Conservation (phyloP, 1,139 yeast species). For the Hansenula anomala region DNA sequence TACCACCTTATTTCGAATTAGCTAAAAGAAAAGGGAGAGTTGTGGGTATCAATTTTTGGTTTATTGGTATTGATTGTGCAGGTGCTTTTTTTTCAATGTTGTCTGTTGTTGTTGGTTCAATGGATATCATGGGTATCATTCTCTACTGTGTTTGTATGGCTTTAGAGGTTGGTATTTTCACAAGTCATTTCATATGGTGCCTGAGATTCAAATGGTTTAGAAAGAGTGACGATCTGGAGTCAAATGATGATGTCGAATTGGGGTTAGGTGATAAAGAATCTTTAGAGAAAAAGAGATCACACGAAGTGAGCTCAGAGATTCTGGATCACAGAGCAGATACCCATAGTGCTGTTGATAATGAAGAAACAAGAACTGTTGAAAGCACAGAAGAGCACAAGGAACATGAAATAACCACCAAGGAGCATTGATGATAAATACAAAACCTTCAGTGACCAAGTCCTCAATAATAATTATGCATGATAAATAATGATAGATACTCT, state of each 20-base stretch:
- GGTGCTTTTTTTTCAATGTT: conserved; percentile 80
- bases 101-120: conserved; percentile 49
- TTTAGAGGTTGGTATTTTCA: conserved; percentile 73
- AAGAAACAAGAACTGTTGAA: not conserved
- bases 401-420: too few species aligned
- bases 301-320: too few species aligned
- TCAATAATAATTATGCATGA: too few species aligned
- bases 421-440: too few species aligned
- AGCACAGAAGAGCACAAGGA: too few species aligned
- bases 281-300: not conserved
- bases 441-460: too few species aligned
- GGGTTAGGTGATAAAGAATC: not conserved
- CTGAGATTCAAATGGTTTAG: conserved; percentile 36
- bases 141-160: conserved; percentile 68
- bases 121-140: conserved; percentile 76
- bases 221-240: not conserved
- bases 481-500: not conserved
- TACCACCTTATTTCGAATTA: conserved; percentile 88
- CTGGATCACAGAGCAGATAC: too few species aligned
- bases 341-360: too few species aligned
- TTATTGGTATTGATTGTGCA: conserved; percentile 65
- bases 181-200: conserved; percentile 70
- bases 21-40: conserved; percentile 78
- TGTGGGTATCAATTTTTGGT: conserved; percentile 83
- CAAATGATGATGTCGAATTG: not conserved